phyloP scores from a whole-genome alignment of 2,329 filamentous ascomycete species.

The Calonectria multiphialidica region DNA sequence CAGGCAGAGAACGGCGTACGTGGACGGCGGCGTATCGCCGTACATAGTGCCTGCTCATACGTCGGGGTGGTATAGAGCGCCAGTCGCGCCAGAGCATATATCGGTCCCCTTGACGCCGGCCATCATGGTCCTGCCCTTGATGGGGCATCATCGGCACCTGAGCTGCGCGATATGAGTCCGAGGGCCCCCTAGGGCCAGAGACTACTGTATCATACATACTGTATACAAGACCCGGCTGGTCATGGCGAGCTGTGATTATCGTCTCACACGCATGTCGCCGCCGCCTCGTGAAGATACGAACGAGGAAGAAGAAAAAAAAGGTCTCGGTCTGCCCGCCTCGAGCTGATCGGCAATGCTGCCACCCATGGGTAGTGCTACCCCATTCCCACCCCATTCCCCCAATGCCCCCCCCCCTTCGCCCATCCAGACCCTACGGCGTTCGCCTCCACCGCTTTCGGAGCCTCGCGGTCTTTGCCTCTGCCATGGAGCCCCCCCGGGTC shows the following conservation, averaged over 20 bases:
- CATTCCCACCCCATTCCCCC: no score
- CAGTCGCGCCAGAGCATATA: slow-evolving; percentile 27
- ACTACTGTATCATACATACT: slow-evolving; percentile 15
- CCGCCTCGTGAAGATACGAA: background rate
- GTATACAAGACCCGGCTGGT: background rate
- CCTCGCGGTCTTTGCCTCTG: slow-evolving; percentile 35
- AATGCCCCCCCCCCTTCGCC: slow-evolving; percentile 10
- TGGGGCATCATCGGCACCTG: slow-evolving; percentile 9
- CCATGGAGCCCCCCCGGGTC: slow-evolving; percentile 25
- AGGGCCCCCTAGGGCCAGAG: slow-evolving; percentile 3
- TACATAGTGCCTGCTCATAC: background rate
- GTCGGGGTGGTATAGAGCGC: slow-evolving; percentile 26
- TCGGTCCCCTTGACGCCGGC: background rate
- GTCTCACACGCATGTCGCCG: slow-evolving; percentile 20
- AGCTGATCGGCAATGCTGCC: slow-evolving; percentile 38
- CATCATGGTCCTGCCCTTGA: background rate
- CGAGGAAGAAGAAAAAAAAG: background rate
- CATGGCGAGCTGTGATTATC: slow-evolving; percentile 10
- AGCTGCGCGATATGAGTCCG: slow-evolving; percentile 19
- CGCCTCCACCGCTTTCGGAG: slow-evolving; percentile 46
- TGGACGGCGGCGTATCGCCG: slow-evolving; percentile 22
- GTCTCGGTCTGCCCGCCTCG: slow-evolving; percentile 34
- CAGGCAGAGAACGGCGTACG: slow-evolving; percentile 21
- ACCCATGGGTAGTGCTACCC: slow-evolving; percentile 5
- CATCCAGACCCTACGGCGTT: slow-evolving; percentile 7